Percentiles rank a stretch among this genome's conserved stretches.
Evolutionary conservation across 1,284 basidiomycete genomes (phyloP).

Genomic region (Kalmanozyma brasiliensis): DNA sequence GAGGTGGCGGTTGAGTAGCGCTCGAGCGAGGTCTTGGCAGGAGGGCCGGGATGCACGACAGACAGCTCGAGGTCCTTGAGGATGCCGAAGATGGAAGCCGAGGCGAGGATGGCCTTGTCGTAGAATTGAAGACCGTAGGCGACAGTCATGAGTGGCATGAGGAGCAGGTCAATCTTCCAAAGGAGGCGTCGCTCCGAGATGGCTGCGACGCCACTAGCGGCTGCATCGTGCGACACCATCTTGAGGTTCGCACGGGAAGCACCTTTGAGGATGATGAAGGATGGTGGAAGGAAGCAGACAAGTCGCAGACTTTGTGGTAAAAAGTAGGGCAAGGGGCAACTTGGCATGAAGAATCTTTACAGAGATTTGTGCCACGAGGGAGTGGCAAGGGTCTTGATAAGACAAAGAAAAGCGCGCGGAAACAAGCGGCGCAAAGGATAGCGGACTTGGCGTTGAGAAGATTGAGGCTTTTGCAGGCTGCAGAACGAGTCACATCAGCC

Average conservation of each 20-base stretch:
- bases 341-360: not conserved
- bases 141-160: constrained; percentile 70
- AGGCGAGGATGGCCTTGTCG: constrained; percentile 71
- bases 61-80: constrained; percentile 68
- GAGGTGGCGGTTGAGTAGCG: constrained; percentile 53
- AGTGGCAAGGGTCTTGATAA: constrained; percentile 3
- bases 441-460: constrained; percentile 8
- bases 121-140: constrained; percentile 71
- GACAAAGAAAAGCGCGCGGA: constrained; percentile 1
- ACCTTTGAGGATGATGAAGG: not conserved
- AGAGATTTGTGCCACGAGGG: constrained; percentile 7
- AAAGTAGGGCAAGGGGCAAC: too few species aligned
- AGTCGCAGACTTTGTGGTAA: not conserved
- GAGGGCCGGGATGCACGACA: constrained; percentile 67
- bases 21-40: constrained; percentile 36
- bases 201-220: constrained; percentile 7
- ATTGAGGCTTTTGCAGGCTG: too few species aligned
- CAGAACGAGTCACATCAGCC: constrained; percentile 6
- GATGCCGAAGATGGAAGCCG: constrained; percentile 71
- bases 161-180: constrained; percentile 54
- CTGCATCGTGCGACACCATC: not conserved
- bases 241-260: not conserved
- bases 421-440: constrained; percentile 8
- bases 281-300: not conserved
- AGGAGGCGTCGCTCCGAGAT: constrained; percentile 42